Base-by-base conservation (phyloP, 2,329 filamentous ascomycete genomes). In the Fusarium verticillioides region DNA sequence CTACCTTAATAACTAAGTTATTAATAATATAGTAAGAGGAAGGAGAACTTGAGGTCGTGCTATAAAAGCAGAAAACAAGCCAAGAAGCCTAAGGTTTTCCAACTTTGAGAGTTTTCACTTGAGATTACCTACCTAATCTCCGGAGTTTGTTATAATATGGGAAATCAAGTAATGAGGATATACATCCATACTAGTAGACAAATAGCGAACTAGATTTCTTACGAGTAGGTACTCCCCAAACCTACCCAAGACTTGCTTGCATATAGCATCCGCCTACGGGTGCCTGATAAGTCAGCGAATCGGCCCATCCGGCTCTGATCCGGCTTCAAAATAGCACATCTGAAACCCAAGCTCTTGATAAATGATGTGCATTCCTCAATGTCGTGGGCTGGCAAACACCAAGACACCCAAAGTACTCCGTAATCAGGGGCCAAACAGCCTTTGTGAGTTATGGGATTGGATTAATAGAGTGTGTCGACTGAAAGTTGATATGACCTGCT, bases 261-360 rank as follows among this genome's bases (percentile, higher is more conserved):
- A 52, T 26, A 26, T 23, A 36, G 34, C 23, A 53, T 28, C 50
- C 23, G 19, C 23, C 34, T 37, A 13, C 21, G 49, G n/a, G 34
- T 21, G 40, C 39, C 34, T 52, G 34, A 37, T 42, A 34, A 40
- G 64, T 70, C 65, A 60, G 64, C 65, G 50, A 64, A 58, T 70
- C 59, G 64, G 70, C 28, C 32, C 10, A 56, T 21, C 46, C 39
- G 58, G 23, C 49, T 50, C 69, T 65, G 65, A 72, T 58, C 66
- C 50, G 56, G 69, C 63, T 67, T 59, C 34, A 63, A 60, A 72
- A 72, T 59, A 60, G 50, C 69, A 63, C 54, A 53, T 23, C 43
- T 44, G 47, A 60, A 57, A 44, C 36, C 69, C 70, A 72, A 40
- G 69, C 70, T 65, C 70, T 62, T 49, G 34, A 54, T 54, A 60